Evolutionary conservation across 352 stramenopile genomes (phyloP).

Genomic region (Phytopythium kandeliae): DNA sequence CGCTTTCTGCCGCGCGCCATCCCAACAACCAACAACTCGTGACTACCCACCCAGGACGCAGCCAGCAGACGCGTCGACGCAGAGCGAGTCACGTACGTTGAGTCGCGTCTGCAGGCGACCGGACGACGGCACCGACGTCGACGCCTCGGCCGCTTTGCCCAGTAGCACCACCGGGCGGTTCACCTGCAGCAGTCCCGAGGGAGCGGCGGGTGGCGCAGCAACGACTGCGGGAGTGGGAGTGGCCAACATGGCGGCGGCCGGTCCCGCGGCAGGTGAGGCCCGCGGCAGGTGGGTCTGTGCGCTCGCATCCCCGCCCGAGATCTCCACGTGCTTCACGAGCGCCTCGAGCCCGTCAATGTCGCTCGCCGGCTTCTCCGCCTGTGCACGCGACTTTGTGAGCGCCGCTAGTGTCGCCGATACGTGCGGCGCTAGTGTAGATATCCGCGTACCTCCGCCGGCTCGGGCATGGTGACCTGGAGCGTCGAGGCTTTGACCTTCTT

Average conservation of each 20-base stretch:
- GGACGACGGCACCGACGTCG: constrained; percentile 27
- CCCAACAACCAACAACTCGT: neutral
- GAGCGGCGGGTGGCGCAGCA: constrained; percentile 13
- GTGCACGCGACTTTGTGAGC: too few species aligned
- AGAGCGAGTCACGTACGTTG: constrained; percentile 31
- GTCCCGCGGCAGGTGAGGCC: constrained; percentile 1
- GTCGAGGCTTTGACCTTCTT: constrained; percentile 82
- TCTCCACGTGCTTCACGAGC: constrained; percentile 73
- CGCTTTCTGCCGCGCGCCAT: constrained; percentile 21
- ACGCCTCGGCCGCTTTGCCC: constrained; percentile 39
- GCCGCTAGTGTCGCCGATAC: too few species aligned
- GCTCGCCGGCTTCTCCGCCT: constrained; percentile 17
- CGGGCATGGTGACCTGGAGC: constrained; percentile 41
- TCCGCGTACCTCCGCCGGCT: constrained; percentile 34
- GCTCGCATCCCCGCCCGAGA: constrained; percentile 22
- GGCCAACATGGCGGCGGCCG: neutral
- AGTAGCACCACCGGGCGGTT: constrained; percentile 72
- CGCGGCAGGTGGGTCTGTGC: constrained; percentile 47
- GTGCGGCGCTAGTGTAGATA: too few species aligned
- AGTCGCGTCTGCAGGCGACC: constrained; percentile 48
- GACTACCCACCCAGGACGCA: too few species aligned
- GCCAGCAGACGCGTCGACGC: neutral
- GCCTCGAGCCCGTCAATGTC: constrained; percentile 72
- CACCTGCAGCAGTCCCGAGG: constrained; percentile 39
- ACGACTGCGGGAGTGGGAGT: too few species aligned